Evolutionary conservation across 1,284 basidiomycete genomes (phyloP).

Genomic region (Rhodofomes roseus): DNA sequence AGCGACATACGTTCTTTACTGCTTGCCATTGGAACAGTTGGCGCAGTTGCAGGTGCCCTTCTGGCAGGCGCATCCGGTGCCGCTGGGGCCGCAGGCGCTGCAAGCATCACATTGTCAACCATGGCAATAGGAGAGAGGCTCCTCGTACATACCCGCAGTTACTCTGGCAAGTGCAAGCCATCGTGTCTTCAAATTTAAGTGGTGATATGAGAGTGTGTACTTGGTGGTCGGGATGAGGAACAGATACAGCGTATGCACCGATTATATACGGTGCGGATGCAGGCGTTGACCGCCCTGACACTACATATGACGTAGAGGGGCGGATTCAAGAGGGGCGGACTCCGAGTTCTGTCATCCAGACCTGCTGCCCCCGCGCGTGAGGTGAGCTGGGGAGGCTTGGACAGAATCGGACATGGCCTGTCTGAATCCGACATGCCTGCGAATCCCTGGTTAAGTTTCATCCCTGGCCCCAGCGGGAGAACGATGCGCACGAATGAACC

Average conservation of each 20-base stretch:
- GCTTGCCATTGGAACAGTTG: conserved; percentile 20
- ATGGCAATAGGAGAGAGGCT: neutral
- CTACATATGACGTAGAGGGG: neutral
- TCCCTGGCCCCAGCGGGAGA: neutral
- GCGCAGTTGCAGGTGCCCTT: conserved; percentile 25
- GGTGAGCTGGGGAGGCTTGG: neutral
- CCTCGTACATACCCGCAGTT: conserved; percentile 20
- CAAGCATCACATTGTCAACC: neutral
- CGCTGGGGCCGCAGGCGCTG: conserved; percentile 24
- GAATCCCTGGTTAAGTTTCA: neutral
- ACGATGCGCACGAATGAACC: neutral
- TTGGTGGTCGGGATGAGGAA: neutral
- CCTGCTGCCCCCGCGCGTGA: neutral
- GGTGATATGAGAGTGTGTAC: neutral
- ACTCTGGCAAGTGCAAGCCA: conserved; percentile 23
- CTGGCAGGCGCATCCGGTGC: conserved; percentile 23
- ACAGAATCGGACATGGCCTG: neutral
- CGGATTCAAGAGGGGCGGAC: neutral
- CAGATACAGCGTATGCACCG: neutral
- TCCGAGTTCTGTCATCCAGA: neutral
- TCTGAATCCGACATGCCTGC: no score
- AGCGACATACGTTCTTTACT: neutral
- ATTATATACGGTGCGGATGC: neutral
- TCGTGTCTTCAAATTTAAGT: neutral
- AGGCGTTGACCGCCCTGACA: neutral